Conservation (phyloP, 345 rosid genomes). For the Syzygium aqueum region DNA sequence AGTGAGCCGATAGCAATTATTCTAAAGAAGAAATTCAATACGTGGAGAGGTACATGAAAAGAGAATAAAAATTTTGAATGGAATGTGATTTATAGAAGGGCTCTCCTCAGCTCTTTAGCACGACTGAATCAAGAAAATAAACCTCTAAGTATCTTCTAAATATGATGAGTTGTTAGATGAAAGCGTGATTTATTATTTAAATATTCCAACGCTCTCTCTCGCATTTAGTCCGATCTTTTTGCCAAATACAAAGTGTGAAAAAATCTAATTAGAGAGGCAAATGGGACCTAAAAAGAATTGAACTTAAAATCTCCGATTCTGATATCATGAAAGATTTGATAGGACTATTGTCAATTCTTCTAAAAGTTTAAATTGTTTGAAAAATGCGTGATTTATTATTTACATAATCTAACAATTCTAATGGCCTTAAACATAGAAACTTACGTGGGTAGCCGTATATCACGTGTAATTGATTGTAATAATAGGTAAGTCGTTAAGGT, state of each 20-base stretch:
- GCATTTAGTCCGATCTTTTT: no score
- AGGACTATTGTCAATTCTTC: no score
- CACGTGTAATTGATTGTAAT: not conserved
- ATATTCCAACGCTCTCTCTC: no score
- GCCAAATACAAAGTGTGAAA: no score
- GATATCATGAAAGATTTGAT: no score
- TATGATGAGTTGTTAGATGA: not conserved
- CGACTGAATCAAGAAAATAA: not conserved
- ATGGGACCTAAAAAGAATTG: no score
- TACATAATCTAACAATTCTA: no score
- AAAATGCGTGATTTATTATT: no score
- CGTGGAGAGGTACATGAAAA: not conserved
- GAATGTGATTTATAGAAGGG: not conserved
- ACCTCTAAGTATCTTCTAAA: not conserved
- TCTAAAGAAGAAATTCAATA: not conserved
- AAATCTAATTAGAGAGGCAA: no score
- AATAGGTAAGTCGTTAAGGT: not conserved
- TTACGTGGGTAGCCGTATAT: not conserved
- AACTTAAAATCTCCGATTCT: no score
- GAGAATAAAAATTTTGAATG: accelerated
- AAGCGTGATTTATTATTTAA: no score
- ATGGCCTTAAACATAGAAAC: not conserved
- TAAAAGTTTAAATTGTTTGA: no score
- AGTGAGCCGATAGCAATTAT: not conserved
- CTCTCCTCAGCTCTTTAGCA: not conserved